phyloP scores from a whole-genome alignment of 441 rosid species.

The Pelargonium citronellum region DNA sequence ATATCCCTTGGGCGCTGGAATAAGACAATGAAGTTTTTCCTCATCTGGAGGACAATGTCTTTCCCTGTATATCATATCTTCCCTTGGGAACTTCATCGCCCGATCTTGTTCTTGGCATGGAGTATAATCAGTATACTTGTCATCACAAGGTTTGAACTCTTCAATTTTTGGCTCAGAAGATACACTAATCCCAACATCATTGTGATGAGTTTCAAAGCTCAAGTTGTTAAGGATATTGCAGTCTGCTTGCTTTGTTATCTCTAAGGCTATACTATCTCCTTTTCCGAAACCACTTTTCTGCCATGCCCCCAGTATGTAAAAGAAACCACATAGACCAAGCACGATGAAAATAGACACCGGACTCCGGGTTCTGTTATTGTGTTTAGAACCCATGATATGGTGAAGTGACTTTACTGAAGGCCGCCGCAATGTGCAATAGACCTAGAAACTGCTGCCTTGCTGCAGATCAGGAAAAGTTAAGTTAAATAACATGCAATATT shows the following conservation, averaged over 20 bases:
- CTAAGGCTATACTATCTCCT: slow-evolving; percentile 89
- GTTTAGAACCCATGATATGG: no score
- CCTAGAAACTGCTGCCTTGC: no score
- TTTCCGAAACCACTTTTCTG: slow-evolving; percentile 96
- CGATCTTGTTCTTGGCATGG: slow-evolving; percentile 95
- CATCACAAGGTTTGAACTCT: slow-evolving; percentile 54
- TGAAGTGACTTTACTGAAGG: no score
- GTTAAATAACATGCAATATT: no score
- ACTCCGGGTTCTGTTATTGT: slow-evolving; percentile 66
- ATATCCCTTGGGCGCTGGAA: slow-evolving; percentile 91
- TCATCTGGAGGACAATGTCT: slow-evolving; percentile 74
- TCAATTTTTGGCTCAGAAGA: slow-evolving; percentile 50
- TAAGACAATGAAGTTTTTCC: slow-evolving; percentile 66
- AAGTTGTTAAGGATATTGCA: slow-evolving; percentile 68
- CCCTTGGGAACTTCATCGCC: slow-evolving; percentile 94
- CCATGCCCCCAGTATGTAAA: slow-evolving; percentile 93
- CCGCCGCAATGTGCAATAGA: no score
- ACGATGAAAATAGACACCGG: slow-evolving; percentile 74
- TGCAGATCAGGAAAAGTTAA: no score
- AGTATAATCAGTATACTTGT: slow-evolving; percentile 70
- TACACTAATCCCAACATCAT: slow-evolving; percentile 37
- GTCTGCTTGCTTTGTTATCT: slow-evolving; percentile 71
- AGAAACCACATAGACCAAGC: slow-evolving; percentile 77
- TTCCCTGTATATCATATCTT: slow-evolving; percentile 82
- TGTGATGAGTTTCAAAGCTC: slow-evolving; percentile 88